Base-by-base conservation (phyloP, 345 rosid genomes). In the Eucalyptus leucophloia region DNA sequence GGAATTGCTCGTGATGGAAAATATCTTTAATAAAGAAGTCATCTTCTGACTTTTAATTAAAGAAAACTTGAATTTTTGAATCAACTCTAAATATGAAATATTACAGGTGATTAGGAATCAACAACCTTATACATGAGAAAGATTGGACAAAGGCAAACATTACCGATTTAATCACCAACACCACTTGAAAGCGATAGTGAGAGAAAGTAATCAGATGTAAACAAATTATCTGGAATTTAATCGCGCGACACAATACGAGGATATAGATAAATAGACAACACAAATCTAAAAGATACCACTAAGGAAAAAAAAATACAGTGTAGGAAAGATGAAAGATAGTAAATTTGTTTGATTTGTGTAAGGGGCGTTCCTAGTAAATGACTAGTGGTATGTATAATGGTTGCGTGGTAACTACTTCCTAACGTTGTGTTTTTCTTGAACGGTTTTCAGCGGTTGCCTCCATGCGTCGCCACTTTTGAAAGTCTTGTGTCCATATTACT, bases 181-280 rank as follows among this genome's bases (percentile, higher is more conserved):
- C 62, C 2, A 4, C 58, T 53, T 53, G 58, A 0, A 53, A 53
- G 19, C 58, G 0, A 53, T 19, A 53, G 26, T 0, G 2, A 53
- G 24, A 19, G 58, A 53, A 53, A 19, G 56, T 0, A 53, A 53
- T 53, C 0, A 0, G 26, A 18, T 8, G 10, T 53, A 53, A 19
- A 53, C 11, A 19, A 53, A 19, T 19, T 53, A 53, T 23, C 13
- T 56, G 62, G 30, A 56, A 56, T 56, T 56, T 10, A 56, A 56
- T 56, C 1, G 3, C n/a, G 24, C 0, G 30, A 56, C 7, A 24
- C 13, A 24, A 9, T 53, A 8, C 5, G 11, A n/a, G 0, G 5
- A 53, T 53, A 19, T 19, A 53, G 11, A 53, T 53, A 53, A 53
- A 53, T 3, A 1, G 11, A 24, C 1, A 0, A 56, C 0, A 1